Evolutionary conservation across 257 asterid species (phyloP), one percentile per base, ranked within the genome.

Genomic region (Ilex asprella): DNA sequence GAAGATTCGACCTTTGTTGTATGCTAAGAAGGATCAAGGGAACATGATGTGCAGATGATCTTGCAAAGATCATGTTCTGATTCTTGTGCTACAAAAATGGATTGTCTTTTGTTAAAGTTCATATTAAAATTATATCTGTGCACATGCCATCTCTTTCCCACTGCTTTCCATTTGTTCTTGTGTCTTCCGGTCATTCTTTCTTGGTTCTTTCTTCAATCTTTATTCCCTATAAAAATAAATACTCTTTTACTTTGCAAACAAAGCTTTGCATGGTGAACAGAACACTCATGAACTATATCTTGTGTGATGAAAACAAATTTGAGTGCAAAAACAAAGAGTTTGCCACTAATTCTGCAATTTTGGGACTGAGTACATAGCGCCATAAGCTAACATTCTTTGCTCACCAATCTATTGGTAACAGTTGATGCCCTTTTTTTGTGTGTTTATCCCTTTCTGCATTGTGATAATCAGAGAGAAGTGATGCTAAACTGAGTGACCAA

Each of bases 11-110:
- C 13, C 11, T 12, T 44, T 44, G 9, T 44, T 44, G 50, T 7
- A 44, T 8, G 50, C 9, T 44, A 44, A 44, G 13, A 44, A 44
- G 13, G 51, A 1, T 1, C 1, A 21, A 21, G 1, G 27, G 27
- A 21, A 21, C 27, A 21, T 21, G 27, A 21, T 21, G 27, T 21
- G 27, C 43, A 64, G 66, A 59, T 58, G 72, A 73, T 71, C 43
- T 75, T 75, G 61, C 75, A 60, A 71, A 81, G 76, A 81, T 83
- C 65, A 66, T 83, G 79, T 79, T 78, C 82, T 65, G 58, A 75
- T 75, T 75, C 78, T 61, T 55, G 55, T 70, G 67, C 75, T 77
- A 57, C 44, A 12, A 61, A 66, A 75, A 77, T 62, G 66, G 41
- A 12, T 16, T 58, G 58, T 15, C 69, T 67, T 72, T 65, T 44